These are phyloP conservation scores for Trichosporon sp. DNA, from an alignment of 1,284 basidiomycete species.

Conservation along the genomic window DNA sequence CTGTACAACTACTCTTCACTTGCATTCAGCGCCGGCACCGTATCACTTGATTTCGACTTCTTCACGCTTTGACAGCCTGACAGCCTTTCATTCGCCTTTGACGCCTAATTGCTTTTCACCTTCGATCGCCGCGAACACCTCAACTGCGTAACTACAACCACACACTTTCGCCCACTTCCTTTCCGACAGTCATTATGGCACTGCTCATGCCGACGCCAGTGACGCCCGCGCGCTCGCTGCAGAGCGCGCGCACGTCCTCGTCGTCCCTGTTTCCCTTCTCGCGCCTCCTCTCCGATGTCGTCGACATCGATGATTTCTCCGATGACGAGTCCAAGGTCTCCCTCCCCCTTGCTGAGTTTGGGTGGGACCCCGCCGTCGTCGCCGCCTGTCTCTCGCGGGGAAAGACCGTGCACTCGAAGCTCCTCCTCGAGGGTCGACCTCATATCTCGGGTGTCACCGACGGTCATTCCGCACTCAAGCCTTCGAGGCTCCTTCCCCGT, in stretches of 20 bases:
- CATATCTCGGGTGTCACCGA: background rate
- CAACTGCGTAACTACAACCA: too few species aligned
- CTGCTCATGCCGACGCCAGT: too few species aligned
- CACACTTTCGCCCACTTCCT: too few species aligned
- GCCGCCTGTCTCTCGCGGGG: background rate
- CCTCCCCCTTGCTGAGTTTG: background rate
- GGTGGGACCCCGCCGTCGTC: background rate
- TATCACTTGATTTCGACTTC: too few species aligned
- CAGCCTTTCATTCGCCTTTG: too few species aligned
- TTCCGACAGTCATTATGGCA: too few species aligned
- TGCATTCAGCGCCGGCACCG: too few species aligned
- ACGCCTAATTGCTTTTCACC: too few species aligned
- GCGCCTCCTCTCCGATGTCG: background rate
- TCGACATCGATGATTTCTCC: background rate
- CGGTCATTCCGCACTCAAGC: background rate
- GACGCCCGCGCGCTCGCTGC: too few species aligned
- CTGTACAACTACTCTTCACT: too few species aligned
- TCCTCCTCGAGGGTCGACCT: background rate
- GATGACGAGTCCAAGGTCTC: background rate
- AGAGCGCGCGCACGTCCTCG: background rate
- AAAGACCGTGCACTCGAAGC: background rate
- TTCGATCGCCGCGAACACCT: too few species aligned
- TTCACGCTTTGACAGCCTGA: too few species aligned
- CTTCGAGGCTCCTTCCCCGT: background rate
- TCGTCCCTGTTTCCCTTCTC: background rate